These are phyloP conservation scores for Venturia oleaginea DNA, from an alignment of 2,329 filamentous ascomycete species.

Conservation along the genomic window DNA sequence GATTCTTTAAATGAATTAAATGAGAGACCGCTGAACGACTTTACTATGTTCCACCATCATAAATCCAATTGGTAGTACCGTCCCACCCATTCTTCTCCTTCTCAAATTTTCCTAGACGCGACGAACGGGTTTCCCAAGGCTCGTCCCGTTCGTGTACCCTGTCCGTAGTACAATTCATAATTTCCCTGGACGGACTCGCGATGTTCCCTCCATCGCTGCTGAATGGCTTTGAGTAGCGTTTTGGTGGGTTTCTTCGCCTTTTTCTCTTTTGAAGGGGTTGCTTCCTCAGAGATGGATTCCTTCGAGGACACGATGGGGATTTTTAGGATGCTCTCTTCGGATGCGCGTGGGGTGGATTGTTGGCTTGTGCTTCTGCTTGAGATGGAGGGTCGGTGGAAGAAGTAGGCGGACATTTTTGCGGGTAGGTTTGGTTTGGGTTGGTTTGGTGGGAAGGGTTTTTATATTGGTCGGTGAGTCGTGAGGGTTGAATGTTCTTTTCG, in stretches of 20 bases:
- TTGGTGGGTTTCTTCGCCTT: not conserved
- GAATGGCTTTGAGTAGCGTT: conserved; percentile 19
- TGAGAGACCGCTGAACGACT: not conserved
- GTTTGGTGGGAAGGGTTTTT: not conserved
- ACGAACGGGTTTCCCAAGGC: not conserved
- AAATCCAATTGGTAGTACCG: not conserved
- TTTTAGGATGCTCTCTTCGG: not conserved
- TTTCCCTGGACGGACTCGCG: conserved; percentile 20
- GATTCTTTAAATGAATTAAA: not conserved
- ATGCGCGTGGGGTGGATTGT: not conserved
- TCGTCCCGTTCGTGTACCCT: not conserved
- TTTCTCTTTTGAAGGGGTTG: not conserved
- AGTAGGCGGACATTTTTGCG: conserved; percentile 5
- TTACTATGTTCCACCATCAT: not conserved
- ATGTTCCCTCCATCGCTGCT: conserved; percentile 22
- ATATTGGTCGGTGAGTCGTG: not conserved
- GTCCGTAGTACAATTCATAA: conserved; percentile 20
- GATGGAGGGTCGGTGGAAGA: not conserved
- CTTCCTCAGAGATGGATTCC: not conserved
- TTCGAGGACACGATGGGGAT: not conserved
- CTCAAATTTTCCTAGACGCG: not conserved
- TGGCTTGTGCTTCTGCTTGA: not conserved
- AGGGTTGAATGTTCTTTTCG: no score
- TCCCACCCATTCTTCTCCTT: not conserved
- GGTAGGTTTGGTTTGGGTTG: not conserved